phyloP scores from a whole-genome alignment of 78 protist genomes.

The Speleostelium caveatum region DNA sequence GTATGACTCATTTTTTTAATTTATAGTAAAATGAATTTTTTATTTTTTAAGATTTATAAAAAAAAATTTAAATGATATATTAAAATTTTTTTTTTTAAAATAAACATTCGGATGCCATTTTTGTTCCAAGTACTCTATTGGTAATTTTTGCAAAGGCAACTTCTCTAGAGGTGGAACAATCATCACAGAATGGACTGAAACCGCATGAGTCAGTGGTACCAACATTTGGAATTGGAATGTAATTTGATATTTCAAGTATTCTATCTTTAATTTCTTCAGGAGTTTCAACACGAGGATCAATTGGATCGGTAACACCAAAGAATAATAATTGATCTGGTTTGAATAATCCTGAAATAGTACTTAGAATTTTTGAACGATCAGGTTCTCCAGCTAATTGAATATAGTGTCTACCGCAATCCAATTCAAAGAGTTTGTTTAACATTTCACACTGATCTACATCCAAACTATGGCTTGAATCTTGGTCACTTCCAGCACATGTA shows the following conservation, averaged over 20 bases:
- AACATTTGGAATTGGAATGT: background rate
- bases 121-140: conserved; percentile 24
- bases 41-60: too few species aligned
- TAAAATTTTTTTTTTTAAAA: too few species aligned
- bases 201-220: conserved; percentile 57
- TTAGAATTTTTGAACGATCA: background rate
- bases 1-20: too few species aligned
- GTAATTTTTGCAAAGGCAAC: conserved; percentile 28
- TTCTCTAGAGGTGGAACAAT: background rate
- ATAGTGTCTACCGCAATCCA: conserved; percentile 5
- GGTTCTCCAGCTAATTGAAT: background rate
- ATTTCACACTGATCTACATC: background rate
- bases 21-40: too few species aligned
- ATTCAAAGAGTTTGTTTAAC: background rate
- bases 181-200: conserved; percentile 58
- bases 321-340: conserved; percentile 15
- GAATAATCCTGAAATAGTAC: background rate
- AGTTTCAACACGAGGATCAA: conserved; percentile 37
- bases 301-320: conserved; percentile 36
- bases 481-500: conserved; percentile 45
- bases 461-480: conserved; percentile 12
- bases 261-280: background rate
- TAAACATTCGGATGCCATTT: background rate
- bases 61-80: too few species aligned
- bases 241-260: background rate